Percentiles rank a stretch among this genome's conserved stretches.
phyloP scores from a whole-genome alignment of 2,329 filamentous ascomycete species.

The Trichoderma lentiforme region DNA sequence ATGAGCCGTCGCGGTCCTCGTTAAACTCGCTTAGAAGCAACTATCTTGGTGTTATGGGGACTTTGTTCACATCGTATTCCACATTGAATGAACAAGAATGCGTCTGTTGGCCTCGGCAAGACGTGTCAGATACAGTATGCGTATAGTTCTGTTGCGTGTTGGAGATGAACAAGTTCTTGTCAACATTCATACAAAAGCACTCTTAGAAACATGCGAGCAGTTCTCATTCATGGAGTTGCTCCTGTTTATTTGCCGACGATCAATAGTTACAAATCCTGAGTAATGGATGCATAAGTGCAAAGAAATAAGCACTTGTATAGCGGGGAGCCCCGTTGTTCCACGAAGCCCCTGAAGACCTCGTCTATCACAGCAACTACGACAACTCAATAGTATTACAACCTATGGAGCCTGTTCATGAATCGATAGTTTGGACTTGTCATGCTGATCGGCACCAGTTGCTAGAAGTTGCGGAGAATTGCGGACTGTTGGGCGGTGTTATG shows the following conservation, averaged over 20 bases:
- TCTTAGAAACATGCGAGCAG: background rate
- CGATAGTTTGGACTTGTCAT: background rate
- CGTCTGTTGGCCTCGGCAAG: background rate
- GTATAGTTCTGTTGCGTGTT: background rate
- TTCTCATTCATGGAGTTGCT: background rate
- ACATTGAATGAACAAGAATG: background rate
- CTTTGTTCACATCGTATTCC: background rate
- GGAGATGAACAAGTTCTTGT: background rate
- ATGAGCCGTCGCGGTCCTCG: background rate
- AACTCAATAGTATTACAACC: background rate
- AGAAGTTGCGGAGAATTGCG: background rate
- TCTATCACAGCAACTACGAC: background rate
- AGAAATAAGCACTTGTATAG: conserved; percentile 1
- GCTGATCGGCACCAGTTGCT: background rate
- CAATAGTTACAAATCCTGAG: background rate
- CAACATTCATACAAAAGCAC: background rate
- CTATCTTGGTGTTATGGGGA: background rate
- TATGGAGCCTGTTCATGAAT: background rate
- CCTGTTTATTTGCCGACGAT: background rate
- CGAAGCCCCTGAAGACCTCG: background rate
- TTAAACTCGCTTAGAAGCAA: background rate
- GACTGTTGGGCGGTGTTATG: background rate
- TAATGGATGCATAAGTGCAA: background rate
- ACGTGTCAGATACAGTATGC: background rate
- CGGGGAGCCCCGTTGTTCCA: background rate